A percentile compares a stretch with the other conserved stretches of the same genome.
Conservation (phyloP, 2,329 filamentous ascomycete genomes). For the Xylaria sp. region DNA sequence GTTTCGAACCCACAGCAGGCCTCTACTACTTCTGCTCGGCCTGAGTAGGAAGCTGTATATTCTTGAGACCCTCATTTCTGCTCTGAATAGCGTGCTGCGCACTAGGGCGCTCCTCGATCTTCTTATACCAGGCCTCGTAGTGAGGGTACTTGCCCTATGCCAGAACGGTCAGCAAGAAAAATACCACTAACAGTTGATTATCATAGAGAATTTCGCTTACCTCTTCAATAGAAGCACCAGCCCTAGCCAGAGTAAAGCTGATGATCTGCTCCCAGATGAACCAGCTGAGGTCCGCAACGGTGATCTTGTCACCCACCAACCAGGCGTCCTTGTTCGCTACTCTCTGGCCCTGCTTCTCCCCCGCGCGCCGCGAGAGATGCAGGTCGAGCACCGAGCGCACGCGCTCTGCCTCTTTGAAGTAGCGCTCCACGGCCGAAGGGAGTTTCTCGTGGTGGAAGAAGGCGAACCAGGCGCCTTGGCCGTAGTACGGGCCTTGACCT, state of each 20-base stretch:
- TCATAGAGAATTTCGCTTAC: background rate
- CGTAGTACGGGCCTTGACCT: slow-evolving; percentile 61
- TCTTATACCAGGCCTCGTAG: slow-evolving; percentile 39
- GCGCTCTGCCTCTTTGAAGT: slow-evolving; percentile 56
- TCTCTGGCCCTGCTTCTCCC: slow-evolving; percentile 39
- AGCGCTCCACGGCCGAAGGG: slow-evolving; percentile 57
- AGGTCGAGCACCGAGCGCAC: slow-evolving; percentile 58
- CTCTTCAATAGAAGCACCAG: slow-evolving; percentile 10
- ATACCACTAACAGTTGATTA: background rate
- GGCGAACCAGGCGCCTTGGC: slow-evolving; percentile 58
- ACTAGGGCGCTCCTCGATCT: slow-evolving; percentile 33
- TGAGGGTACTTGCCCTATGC: slow-evolving; percentile 35
- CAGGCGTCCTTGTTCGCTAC: slow-evolving; percentile 31
- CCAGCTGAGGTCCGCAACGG: slow-evolving; percentile 40
- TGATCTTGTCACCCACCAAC: slow-evolving; percentile 41
- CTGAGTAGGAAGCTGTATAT: background rate
- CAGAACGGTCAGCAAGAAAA: slow-evolving; percentile 11
- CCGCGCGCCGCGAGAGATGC: slow-evolving; percentile 45
- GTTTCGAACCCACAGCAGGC: background rate
- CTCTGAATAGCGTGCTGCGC: slow-evolving; percentile 28
- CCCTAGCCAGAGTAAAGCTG: background rate
- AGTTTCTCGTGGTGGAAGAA: slow-evolving; percentile 56
- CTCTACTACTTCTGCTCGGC: background rate
- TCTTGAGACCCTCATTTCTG: slow-evolving; percentile 25
- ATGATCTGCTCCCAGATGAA: slow-evolving; percentile 40